A percentile compares a stretch with the other conserved stretches of the same genome.
These are phyloP conservation scores for Kokia cookei DNA, from an alignment of 441 rosid genomes.

Conservation along the genomic window DNA sequence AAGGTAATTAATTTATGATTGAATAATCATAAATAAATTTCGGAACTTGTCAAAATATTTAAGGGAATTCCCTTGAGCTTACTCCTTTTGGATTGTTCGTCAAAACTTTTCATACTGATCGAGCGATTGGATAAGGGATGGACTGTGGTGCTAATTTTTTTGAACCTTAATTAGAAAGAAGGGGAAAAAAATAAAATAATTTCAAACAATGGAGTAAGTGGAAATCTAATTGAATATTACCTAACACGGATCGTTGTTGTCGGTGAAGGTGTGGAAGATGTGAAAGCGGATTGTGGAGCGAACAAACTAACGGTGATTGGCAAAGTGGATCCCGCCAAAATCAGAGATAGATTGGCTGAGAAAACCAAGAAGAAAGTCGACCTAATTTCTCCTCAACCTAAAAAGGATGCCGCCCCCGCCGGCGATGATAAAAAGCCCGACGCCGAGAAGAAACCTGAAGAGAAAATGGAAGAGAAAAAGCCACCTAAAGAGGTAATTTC, in stretches of 20 bases:
- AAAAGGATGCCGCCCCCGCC: conserved; percentile 41
- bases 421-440: conserved; percentile 21
- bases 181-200: not conserved
- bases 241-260: conserved; percentile 15
- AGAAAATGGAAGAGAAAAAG: conserved; percentile 47
- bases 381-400: conserved; percentile 55
- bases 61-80: not conserved
- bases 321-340: conserved; percentile 52
- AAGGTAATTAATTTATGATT: conserved; percentile 34
- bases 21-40: not conserved
- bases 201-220: not conserved
- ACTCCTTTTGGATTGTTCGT: not conserved
- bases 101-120: not conserved
- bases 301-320: conserved; percentile 76
- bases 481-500: conserved; percentile 69
- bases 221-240: not conserved
- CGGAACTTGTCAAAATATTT: not conserved
- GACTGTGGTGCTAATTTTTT: not conserved
- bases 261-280: conserved; percentile 65
- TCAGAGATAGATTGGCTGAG: conserved; percentile 48
- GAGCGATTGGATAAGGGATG: not conserved
- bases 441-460: conserved; percentile 32
- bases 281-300: conserved; percentile 21
- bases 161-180: no score
- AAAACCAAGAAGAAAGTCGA: conserved; percentile 65